These are phyloP conservation scores for Cylindrotheca fusiformis DNA, from an alignment of 108 stramenopile species.

Conservation along the genomic window DNA sequence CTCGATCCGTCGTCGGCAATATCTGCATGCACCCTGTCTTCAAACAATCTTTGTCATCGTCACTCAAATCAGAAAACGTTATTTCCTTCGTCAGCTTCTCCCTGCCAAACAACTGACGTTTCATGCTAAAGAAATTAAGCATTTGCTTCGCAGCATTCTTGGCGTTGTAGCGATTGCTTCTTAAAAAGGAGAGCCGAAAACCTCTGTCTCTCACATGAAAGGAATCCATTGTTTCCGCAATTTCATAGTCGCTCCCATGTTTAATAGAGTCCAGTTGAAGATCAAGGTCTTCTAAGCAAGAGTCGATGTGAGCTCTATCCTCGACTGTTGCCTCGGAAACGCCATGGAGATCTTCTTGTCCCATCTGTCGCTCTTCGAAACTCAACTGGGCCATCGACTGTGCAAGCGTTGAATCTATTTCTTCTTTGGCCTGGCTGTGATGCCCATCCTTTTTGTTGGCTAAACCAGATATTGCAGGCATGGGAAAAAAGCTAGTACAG, in stretches of 20 bases:
- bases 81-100: slow-evolving; percentile 9
- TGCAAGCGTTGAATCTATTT: not conserved
- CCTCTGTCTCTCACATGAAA: not conserved
- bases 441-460: too few relatives aligned
- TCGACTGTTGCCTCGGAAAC: not conserved
- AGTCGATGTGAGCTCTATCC: not conserved
- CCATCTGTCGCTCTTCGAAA: slow-evolving; percentile 3
- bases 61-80: slow-evolving; percentile 5
- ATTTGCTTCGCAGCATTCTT: slow-evolving; percentile 3
- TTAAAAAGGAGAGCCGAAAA: slow-evolving; percentile 5
- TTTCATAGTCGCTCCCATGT: not conserved
- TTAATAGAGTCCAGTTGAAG: not conserved
- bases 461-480: too few relatives aligned
- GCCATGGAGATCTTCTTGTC: slow-evolving; percentile 9
- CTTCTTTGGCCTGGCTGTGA: not conserved
- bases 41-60: slow-evolving; percentile 3
- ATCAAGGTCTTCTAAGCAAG: not conserved
- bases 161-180: slow-evolving; percentile 3
- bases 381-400: not conserved
- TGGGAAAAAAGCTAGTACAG: too few relatives aligned
- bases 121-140: slow-evolving; percentile 2
- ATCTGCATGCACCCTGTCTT: slow-evolving; percentile 7
- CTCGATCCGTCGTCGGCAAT: slow-evolving; percentile 8
- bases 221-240: not conserved
- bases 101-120: slow-evolving; percentile 9